Evolutionary conservation across 306 rosid species (phyloP).

Genomic region (Acmispon strigosus): DNA sequence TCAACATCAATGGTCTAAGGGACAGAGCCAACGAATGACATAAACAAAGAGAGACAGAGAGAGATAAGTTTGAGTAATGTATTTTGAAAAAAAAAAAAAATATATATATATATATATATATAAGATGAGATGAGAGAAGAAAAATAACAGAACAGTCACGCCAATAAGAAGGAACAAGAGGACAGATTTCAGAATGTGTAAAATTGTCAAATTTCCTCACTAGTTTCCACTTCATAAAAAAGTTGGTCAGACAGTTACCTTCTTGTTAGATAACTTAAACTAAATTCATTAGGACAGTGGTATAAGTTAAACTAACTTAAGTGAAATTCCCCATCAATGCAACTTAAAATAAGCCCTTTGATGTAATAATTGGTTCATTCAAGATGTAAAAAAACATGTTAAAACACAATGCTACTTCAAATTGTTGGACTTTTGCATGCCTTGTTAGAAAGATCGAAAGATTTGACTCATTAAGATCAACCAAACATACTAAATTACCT

Average conservation of each 20-base stretch:
- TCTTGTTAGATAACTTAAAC: not conserved
- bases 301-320: not conserved
- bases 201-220: not conserved
- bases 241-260: slow-evolving; percentile 10
- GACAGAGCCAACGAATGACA: slow-evolving; percentile 24
- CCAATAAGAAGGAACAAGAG: not conserved
- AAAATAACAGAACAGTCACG: not conserved
- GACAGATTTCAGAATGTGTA: not conserved
- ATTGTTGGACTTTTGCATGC: not conserved
- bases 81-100: not conserved
- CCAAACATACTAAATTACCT: slow-evolving; percentile 43
- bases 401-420: not conserved
- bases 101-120: no score
- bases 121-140: not conserved
- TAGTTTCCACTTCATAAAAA: not conserved
- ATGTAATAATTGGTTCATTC: not conserved
- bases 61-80: slow-evolving; percentile 11
- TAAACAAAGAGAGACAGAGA: slow-evolving; percentile 15
- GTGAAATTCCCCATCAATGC: not conserved
- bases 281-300: not conserved
- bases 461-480: slow-evolving; percentile 13
- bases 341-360: not conserved
- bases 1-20: slow-evolving; percentile 83
- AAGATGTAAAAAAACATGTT: not conserved
- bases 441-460: slow-evolving; percentile 12